phyloP scores from a whole-genome alignment of 176 grass and related monocot species.

The Oryza meridionalis region DNA sequence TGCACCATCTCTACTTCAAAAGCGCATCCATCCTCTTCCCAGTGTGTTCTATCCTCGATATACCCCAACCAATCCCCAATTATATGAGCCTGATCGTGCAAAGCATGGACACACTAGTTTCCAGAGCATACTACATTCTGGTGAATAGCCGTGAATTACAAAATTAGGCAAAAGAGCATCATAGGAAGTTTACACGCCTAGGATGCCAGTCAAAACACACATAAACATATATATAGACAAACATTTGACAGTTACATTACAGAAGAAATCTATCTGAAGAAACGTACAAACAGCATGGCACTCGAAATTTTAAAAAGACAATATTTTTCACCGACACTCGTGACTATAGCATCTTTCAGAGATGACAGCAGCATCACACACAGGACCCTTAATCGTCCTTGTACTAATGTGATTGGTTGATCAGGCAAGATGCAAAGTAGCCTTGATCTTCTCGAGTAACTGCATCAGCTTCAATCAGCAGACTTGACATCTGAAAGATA shows the following conservation, averaged over 20 bases:
- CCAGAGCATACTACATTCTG: not conserved
- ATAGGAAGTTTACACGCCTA: not conserved
- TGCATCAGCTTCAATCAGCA: slow-evolving; percentile 51
- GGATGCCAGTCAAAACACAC: not conserved
- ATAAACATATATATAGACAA: slow-evolving; percentile 5
- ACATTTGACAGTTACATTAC: slow-evolving; percentile 14
- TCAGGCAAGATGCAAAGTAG: not conserved
- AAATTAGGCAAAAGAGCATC: not conserved
- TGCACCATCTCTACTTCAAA: no score
- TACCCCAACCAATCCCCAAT: no score
- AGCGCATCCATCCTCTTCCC: no score
- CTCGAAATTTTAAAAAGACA: slow-evolving; percentile 14
- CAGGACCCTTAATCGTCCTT: not conserved
- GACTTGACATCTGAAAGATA: slow-evolving; percentile 75
- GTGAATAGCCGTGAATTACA: no score
- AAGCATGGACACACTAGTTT: no score
- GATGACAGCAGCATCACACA: slow-evolving; percentile 17
- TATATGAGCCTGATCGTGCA: no score
- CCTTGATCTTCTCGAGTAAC: not conserved
- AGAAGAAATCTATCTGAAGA: not conserved
- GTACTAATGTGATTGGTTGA: slow-evolving; percentile 10
- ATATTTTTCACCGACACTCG: slow-evolving; percentile 19
- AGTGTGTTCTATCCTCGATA: no score
- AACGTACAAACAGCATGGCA: not conserved
- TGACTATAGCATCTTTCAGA: slow-evolving; percentile 15